A percentile compares a stretch with the other conserved stretches of the same genome.
Evolutionary conservation across 202 grass and related monocot species (phyloP).

Genomic region (Schoenoplectus tabernaemontani): DNA sequence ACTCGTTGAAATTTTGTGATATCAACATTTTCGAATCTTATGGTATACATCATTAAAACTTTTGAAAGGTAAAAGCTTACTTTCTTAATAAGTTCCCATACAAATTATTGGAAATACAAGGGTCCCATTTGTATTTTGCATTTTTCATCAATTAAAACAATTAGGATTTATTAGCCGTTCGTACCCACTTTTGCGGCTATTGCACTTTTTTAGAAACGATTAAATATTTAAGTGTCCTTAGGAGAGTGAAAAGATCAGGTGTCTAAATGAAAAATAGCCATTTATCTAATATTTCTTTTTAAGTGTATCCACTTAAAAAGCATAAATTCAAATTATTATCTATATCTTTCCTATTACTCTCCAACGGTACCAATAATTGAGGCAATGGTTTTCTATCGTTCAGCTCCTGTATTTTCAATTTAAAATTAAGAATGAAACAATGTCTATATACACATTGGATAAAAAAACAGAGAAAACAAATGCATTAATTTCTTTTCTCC

Average conservation of each 20-base stretch:
- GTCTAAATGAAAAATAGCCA: background rate
- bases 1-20: background rate
- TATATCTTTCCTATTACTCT: background rate
- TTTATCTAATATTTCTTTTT: too few relatives aligned
- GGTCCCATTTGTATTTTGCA: background rate
- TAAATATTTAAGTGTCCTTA: background rate
- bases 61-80: background rate
- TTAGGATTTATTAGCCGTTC: slow-evolving; percentile 4
- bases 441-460: background rate
- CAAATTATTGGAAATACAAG: background rate
- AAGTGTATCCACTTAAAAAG: too few relatives aligned
- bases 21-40: too few relatives aligned
- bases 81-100: background rate
- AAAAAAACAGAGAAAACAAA: background rate
- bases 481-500: slow-evolving; percentile 1
- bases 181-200: slow-evolving; percentile 4
- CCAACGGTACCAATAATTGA: background rate
- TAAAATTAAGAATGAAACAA: background rate
- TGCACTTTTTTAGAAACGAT: background rate
- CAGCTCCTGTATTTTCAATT: background rate
- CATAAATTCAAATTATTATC: too few relatives aligned
- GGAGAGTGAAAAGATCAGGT: background rate
- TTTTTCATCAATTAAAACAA: background rate
- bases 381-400: background rate
- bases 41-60: too few relatives aligned